Base-by-base conservation (phyloP, 2,329 filamentous ascomycete genomes). In the Zymoseptoria crescenta region DNA sequence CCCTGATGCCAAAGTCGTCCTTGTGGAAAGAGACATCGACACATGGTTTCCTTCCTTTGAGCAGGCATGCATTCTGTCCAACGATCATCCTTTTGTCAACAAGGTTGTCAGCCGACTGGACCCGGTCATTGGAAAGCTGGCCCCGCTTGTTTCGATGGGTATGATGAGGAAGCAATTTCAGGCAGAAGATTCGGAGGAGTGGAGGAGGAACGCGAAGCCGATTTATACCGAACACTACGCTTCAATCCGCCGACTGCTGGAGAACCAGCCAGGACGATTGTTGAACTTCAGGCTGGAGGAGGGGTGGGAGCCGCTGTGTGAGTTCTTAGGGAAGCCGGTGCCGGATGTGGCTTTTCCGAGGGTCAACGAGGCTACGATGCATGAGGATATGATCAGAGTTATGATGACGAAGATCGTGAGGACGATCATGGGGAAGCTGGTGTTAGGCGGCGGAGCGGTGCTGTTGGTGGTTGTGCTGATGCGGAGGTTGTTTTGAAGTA, bases 1-100 rank as follows among this genome's bases (percentile, higher is more conserved):
- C 53, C 67, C 70, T 0, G 66, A 60, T 45, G 64, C 57, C 8
- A 68, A 66, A 59, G 61, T 69, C 16, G 59, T 70, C 3, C 58
- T 70, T 1, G 60, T 63, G 2, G 59, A 63, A 41, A 57, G 70
- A 0, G 69, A 72, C n/a, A 54, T 62, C 50, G 58, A 58, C 24
- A 20, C 55, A 6, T 62, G 58, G 59, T 62, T 55, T 54, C 52
- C 59, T 2, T 62, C 62, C 7, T 64, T 62, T 49, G 62, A 61
- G n/a, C 52, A 57, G 54, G 57, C 62, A 7, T 10, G 61, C 3
- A 63, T 63, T 19, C 53, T 49, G 6, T 52, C 55, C n/a, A 59
- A 50, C 5, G 60, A 64, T 28, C 21, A 48, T 52, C 59, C 59
- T 2, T 24, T 56, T 3, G 7, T 57, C 0, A 54, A 28, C 29